Conservation (phyloP, 139 green algal genomes). For the Coelastrella sp. region DNA sequence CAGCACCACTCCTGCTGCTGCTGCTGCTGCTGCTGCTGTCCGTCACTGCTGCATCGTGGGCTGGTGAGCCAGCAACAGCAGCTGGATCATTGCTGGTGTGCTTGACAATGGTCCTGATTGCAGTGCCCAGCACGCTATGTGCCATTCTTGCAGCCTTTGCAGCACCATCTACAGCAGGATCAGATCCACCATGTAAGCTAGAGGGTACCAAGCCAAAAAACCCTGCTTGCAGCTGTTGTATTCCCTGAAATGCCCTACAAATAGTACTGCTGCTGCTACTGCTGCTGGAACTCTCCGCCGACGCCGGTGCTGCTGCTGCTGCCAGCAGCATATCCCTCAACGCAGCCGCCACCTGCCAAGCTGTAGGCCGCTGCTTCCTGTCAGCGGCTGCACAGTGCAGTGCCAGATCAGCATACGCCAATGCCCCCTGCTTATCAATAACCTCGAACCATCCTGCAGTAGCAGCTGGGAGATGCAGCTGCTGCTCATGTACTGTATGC, state of each 20-base stretch:
- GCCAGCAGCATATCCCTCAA: conserved; percentile 33
- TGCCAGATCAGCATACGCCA: conserved; percentile 18
- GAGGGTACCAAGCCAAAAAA: neutral
- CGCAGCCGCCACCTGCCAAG: neutral
- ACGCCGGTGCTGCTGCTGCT: neutral
- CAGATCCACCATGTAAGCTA: neutral
- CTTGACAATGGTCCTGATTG: neutral
- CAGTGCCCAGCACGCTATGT: neutral
- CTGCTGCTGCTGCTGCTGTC: neutral
- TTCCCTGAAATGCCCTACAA: neutral
- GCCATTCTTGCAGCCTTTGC: neutral
- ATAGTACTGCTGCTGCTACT: conserved; percentile 22
- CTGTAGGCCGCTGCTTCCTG: conserved; percentile 16
- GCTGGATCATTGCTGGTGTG: neutral
- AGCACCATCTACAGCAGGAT: neutral
- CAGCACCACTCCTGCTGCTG: conserved; percentile 10
- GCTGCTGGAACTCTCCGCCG: neutral
- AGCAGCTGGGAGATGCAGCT: conserved; percentile 1
- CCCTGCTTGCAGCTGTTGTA: neutral
- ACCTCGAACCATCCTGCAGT: conserved; percentile 11
- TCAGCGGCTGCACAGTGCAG: conserved; percentile 30
- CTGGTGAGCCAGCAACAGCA: neutral
- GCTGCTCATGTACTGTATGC: conserved; percentile 24
- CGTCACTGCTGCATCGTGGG: neutral
- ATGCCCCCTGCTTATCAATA: neutral